Conservation (phyloP, 2,329 filamentous ascomycete genomes). For the Claviceps humidiphila region DNA sequence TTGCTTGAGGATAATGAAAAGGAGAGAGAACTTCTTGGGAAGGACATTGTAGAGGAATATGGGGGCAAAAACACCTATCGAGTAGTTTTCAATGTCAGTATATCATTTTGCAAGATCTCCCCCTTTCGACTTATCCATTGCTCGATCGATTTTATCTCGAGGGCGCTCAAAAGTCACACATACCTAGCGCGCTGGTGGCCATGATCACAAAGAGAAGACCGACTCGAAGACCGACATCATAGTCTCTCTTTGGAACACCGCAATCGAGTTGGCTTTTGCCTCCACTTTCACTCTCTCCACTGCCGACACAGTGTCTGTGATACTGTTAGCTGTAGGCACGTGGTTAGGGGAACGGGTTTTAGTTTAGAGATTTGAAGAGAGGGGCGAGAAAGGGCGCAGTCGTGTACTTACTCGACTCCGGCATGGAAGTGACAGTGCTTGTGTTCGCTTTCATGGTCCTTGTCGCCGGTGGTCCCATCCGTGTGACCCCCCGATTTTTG, state of each 20-base stretch:
- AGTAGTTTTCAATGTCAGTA: not conserved
- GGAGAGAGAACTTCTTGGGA: constrained; percentile 30
- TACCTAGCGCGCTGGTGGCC: constrained; percentile 51
- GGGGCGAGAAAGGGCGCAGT: not conserved
- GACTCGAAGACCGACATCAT: constrained; percentile 55
- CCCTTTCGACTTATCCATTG: not conserved
- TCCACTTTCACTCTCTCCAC: constrained; percentile 25
- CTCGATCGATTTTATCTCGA: not conserved
- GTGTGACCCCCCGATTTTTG: constrained; percentile 9
- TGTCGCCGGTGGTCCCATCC: not conserved
- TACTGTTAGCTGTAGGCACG: constrained; percentile 5
- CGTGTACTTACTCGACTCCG: constrained; percentile 50
- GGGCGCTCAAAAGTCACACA: constrained; percentile 2
- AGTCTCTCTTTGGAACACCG: constrained; percentile 34
- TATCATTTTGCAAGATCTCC: not conserved
- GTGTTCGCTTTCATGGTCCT: constrained; percentile 5
- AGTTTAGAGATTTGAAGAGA: not conserved
- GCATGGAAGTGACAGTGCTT: constrained; percentile 50
- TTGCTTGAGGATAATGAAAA: constrained; percentile 55
- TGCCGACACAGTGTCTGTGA: constrained; percentile 42
- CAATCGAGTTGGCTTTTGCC: constrained; percentile 24
- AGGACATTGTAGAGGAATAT: constrained; percentile 49
- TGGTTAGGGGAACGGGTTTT: not conserved
- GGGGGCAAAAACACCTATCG: constrained; percentile 46
- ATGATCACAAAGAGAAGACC: constrained; percentile 63